phyloP scores from a whole-genome alignment of 441 rosid genomes.

The Gossypium aridum region DNA sequence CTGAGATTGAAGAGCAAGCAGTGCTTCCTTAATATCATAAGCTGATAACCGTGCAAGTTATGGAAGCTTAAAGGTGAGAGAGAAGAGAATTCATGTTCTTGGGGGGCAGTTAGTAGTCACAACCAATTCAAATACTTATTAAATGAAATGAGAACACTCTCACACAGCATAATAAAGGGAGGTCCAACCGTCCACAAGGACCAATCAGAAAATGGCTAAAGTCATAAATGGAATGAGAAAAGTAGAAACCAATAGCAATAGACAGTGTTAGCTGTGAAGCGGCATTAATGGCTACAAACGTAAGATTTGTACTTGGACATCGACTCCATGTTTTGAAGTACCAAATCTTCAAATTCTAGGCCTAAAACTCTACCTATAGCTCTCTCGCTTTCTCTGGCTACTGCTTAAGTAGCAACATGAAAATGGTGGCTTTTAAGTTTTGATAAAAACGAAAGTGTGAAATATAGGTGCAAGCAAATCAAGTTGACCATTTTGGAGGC shows the following conservation, averaged over 20 bases:
- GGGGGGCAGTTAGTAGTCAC: conserved; percentile 10
- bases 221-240: conserved; percentile 13
- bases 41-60: not conserved
- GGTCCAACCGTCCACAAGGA: conserved; percentile 17
- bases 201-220: not conserved
- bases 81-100: conserved; percentile 3
- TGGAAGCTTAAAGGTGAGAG: not conserved
- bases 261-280: not conserved
- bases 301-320: not conserved
- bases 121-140: not conserved
- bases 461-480: not conserved
- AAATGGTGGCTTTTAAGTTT: not conserved
- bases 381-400: not conserved
- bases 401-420: not conserved
- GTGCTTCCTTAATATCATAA: not conserved
- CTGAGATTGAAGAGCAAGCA: not conserved
- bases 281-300: not conserved
- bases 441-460: not conserved
- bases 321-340: not conserved
- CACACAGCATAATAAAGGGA: conserved; percentile 8
- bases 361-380: not conserved
- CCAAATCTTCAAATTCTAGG: not conserved
- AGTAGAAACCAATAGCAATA: not conserved
- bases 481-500: not conserved
- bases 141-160: not conserved